phyloP scores from a whole-genome alignment of 345 rosid genomes.

The Mallotus nudiflorus region DNA sequence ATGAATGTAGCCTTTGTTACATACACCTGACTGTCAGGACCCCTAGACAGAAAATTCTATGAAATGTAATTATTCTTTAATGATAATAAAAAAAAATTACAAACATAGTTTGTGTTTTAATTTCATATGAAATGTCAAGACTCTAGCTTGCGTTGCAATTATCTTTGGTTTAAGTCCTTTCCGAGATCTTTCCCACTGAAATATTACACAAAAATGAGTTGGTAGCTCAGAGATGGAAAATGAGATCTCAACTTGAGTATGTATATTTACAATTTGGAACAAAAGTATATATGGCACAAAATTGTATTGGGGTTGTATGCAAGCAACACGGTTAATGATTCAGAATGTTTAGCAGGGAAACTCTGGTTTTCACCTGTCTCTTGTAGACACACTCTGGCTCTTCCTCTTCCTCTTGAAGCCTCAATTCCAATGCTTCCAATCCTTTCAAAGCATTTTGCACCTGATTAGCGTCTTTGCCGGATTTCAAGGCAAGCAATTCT shows the following conservation, averaged over 20 bases:
- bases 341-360: slow-evolving; percentile 11
- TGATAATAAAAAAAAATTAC: no score
- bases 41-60: no score
- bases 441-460: neutral
- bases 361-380: slow-evolving; percentile 17
- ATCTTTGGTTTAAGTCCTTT: no score
- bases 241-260: neutral
- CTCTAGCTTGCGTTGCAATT: no score
- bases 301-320: neutral
- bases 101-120: no score
- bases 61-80: no score
- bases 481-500: slow-evolving; percentile 15
- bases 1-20: no score
- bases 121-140: no score
- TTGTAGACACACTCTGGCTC: slow-evolving; percentile 8
- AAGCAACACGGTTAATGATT: neutral
- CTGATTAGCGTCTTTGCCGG: neutral
- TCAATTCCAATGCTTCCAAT: slow-evolving; percentile 11
- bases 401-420: slow-evolving; percentile 9
- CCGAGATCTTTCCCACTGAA: no score
- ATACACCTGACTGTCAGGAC: no score
- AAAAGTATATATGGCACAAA: neutral
- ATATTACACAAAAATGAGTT: neutral
- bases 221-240: neutral
- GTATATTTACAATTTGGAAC: neutral